A percentile compares a stretch with the other conserved stretches of the same genome.
Evolutionary conservation across 148 eudicot species (phyloP).

Genomic region (Nepenthes mirabilis): DNA sequence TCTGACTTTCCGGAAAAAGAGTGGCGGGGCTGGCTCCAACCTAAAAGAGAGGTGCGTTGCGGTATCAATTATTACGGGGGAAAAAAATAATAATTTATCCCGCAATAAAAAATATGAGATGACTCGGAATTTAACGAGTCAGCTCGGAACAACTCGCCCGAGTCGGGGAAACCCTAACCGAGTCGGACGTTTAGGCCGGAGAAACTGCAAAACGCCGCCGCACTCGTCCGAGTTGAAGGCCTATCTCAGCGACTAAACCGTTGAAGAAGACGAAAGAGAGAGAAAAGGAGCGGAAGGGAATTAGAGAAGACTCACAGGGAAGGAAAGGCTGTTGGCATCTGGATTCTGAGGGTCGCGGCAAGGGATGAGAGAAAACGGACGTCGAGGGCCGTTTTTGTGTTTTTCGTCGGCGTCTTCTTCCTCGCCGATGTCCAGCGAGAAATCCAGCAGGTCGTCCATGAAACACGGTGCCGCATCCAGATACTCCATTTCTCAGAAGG

Average conservation of each 20-base stretch:
- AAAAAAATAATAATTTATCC: neutral
- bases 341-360: neutral
- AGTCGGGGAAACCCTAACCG: conserved; percentile 3
- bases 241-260: no score
- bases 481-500: conserved; percentile 16
- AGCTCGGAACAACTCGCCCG: conserved; percentile 4
- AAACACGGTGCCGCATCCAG: conserved; percentile 16
- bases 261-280: neutral
- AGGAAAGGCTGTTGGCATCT: conserved; percentile 4
- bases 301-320: conserved; percentile 25
- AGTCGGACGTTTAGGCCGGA: no score
- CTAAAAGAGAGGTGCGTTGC: no score
- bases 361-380: conserved; percentile 12
- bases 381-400: conserved; percentile 13
- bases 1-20: no score
- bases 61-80: conserved; percentile 2
- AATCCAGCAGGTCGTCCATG: conserved; percentile 39
- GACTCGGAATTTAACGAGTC: neutral
- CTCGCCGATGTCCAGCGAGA: conserved; percentile 29
- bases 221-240: no score
- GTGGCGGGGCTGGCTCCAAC: no score
- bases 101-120: no score
- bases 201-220: no score
- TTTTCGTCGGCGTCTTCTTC: conserved; percentile 16
- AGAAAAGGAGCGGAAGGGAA: neutral